phyloP scores from a whole-genome alignment of 257 asterid genomes.

The Dorcoceras hygrometricum region DNA sequence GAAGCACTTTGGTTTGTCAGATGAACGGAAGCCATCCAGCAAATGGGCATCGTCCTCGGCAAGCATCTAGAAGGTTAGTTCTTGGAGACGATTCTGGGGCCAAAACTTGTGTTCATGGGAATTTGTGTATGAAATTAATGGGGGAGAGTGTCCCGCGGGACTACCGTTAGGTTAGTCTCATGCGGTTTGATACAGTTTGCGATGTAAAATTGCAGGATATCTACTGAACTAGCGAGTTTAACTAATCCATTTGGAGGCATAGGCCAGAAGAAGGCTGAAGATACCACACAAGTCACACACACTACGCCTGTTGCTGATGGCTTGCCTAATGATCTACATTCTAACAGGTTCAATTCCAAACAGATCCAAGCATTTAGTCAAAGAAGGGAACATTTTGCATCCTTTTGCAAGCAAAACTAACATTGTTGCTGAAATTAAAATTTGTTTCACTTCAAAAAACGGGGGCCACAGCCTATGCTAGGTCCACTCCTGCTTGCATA shows the following conservation, averaged over 20 bases:
- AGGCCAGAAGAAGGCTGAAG: constrained; percentile 40
- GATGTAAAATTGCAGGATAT: constrained; percentile 49
- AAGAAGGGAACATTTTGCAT: neutral
- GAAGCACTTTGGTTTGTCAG: constrained; percentile 30
- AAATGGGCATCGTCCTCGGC: constrained; percentile 53
- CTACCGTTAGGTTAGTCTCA: neutral
- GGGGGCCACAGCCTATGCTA: neutral
- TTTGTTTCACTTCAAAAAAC: neutral
- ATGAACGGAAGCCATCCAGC: constrained; percentile 43
- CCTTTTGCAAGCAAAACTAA: neutral
- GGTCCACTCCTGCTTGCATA: neutral
- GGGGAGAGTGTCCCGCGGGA: neutral
- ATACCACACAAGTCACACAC: constrained; percentile 30
- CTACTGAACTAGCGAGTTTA: constrained; percentile 54
- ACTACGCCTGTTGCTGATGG: constrained; percentile 34
- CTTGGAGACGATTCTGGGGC: neutral
- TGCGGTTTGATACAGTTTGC: neutral
- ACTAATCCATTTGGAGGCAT: constrained; percentile 38
- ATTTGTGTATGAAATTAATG: neutral
- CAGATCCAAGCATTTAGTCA: neutral
- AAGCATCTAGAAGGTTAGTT: constrained; percentile 68
- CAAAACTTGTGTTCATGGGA: neutral
- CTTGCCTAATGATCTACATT: constrained; percentile 36
- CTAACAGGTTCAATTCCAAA: constrained; percentile 36
- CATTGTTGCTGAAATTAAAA: neutral